These are phyloP conservation scores for Hansenula anomala DNA, from an alignment of 1,139 yeast genomes.

Conservation along the genomic window DNA sequence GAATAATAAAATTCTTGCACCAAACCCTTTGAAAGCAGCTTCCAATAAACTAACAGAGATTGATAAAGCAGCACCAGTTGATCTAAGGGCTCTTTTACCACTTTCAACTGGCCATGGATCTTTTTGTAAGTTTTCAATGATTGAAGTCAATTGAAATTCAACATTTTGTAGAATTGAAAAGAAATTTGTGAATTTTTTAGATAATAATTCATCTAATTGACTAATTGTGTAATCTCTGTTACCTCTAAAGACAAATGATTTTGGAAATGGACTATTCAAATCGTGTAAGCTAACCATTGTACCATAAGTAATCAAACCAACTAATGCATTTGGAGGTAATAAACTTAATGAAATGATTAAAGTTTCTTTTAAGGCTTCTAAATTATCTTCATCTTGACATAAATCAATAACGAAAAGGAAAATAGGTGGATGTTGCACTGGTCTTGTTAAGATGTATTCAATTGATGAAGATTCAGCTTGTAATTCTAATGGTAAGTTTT, in stretches of 20 bases:
- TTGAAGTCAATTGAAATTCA: constrained; percentile 79
- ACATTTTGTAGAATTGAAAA: constrained; percentile 82
- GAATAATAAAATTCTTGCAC: constrained; percentile 86
- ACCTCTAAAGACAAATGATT: constrained; percentile 88
- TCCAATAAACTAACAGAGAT: constrained; percentile 83
- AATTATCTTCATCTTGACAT: constrained; percentile 92
- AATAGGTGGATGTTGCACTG: constrained; percentile 89
- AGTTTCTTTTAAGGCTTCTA: constrained; percentile 84
- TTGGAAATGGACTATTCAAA: constrained; percentile 69
- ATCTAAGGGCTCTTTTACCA: constrained; percentile 85
- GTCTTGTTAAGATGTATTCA: constrained; percentile 86
- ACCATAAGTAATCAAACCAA: constrained; percentile 90
- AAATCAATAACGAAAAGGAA: constrained; percentile 87
- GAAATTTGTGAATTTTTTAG: constrained; percentile 45
- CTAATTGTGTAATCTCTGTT: constrained; percentile 80
- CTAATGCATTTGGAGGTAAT: constrained; percentile 89
- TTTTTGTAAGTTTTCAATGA: constrained; percentile 70
- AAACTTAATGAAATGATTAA: constrained; percentile 75
- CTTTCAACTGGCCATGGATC: constrained; percentile 94
- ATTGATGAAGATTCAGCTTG: constrained; percentile 76
- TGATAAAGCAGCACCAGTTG: constrained; percentile 89
- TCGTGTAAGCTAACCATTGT: constrained; percentile 95
- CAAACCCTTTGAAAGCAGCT: constrained; percentile 81
- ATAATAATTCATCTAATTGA: constrained; percentile 69
- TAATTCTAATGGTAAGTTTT: constrained; percentile 84